phyloP scores from a whole-genome alignment of 2,329 filamentous ascomycete genomes.

The Parastagonospora avenae region DNA sequence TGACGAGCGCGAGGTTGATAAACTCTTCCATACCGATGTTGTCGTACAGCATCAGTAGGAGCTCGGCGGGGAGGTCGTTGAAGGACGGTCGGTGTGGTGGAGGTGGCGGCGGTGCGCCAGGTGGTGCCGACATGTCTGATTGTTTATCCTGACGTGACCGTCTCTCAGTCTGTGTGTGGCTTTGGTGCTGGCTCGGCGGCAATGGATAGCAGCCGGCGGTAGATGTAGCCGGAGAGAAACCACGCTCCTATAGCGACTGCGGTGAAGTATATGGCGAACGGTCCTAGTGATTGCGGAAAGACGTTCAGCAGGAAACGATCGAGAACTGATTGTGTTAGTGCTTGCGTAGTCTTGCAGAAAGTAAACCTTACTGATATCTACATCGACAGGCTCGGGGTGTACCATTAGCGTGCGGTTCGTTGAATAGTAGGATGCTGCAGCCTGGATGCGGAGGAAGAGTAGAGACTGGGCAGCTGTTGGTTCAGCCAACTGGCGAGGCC shows the following conservation, averaged over 20 bases:
- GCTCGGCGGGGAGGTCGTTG: slow-evolving; percentile 52
- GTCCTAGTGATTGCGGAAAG: slow-evolving; percentile 76
- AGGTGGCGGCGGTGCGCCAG: slow-evolving; percentile 27
- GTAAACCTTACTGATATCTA: slow-evolving; percentile 65
- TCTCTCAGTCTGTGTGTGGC: slow-evolving; percentile 39
- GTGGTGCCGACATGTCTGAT: slow-evolving; percentile 27
- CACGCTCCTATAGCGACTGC: slow-evolving; percentile 62
- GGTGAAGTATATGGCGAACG: slow-evolving; percentile 72
- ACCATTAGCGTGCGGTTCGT: slow-evolving; percentile 76
- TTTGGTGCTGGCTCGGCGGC: slow-evolving; percentile 28
- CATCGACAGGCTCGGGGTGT: slow-evolving; percentile 71
- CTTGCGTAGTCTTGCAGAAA: neutral
- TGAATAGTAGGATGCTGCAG: slow-evolving; percentile 85
- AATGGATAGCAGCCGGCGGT: slow-evolving; percentile 34
- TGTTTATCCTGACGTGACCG: neutral
- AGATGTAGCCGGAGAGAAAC: slow-evolving; percentile 55
- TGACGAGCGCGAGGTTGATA: slow-evolving; percentile 54
- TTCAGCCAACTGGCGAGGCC: neutral
- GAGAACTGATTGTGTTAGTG: slow-evolving; percentile 61
- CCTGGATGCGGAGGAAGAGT: slow-evolving; percentile 74
- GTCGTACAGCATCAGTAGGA: slow-evolving; percentile 53
- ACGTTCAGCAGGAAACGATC: slow-evolving; percentile 84
- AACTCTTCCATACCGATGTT: slow-evolving; percentile 48
- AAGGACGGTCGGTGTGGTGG: slow-evolving; percentile 33
- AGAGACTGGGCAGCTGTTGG: slow-evolving; percentile 52